Conservation (phyloP, 1,284 basidiomycete genomes). For the Volvariella surrecta region DNA sequence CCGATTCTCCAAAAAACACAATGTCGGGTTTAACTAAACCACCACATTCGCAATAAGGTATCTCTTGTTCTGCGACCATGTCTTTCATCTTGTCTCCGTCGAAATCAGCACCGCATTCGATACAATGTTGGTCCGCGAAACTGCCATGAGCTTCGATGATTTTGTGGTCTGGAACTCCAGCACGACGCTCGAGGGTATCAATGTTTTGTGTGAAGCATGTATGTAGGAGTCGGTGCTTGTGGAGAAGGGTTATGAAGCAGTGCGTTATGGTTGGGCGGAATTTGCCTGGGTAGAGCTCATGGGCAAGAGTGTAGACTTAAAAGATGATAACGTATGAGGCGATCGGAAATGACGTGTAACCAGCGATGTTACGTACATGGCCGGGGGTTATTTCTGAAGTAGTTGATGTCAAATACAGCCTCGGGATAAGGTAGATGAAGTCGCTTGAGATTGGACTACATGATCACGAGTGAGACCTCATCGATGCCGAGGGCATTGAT, state of each 20-base stretch:
- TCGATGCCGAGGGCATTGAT: background rate
- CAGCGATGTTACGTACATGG: constrained; percentile 50
- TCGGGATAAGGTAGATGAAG: constrained; percentile 73
- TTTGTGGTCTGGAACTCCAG: constrained; percentile 65
- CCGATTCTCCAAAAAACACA: constrained; percentile 88
- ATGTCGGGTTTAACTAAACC: constrained; percentile 89
- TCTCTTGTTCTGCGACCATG: constrained; percentile 45
- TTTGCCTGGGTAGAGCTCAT: constrained; percentile 85
- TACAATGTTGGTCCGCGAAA: constrained; percentile 77
- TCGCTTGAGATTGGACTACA: constrained; percentile 66
- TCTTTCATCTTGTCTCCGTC: constrained; percentile 63
- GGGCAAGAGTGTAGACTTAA: constrained; percentile 77
- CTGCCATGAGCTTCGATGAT: constrained; percentile 95
- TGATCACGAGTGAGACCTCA: background rate
- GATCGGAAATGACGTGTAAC: background rate
- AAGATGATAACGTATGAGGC: background rate
- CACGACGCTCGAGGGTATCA: constrained; percentile 86
- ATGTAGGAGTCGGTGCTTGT: constrained; percentile 55
- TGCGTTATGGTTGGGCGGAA: constrained; percentile 87
- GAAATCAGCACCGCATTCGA: constrained; percentile 55
- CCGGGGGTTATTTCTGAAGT: constrained; percentile 62
- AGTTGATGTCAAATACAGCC: constrained; percentile 74
- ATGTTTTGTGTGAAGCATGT: constrained; percentile 88
- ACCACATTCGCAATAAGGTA: constrained; percentile 60
- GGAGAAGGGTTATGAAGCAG: constrained; percentile 79